Conservation (phyloP, 2,329 filamentous ascomycete species). For the Fusarium verticillioides region DNA sequence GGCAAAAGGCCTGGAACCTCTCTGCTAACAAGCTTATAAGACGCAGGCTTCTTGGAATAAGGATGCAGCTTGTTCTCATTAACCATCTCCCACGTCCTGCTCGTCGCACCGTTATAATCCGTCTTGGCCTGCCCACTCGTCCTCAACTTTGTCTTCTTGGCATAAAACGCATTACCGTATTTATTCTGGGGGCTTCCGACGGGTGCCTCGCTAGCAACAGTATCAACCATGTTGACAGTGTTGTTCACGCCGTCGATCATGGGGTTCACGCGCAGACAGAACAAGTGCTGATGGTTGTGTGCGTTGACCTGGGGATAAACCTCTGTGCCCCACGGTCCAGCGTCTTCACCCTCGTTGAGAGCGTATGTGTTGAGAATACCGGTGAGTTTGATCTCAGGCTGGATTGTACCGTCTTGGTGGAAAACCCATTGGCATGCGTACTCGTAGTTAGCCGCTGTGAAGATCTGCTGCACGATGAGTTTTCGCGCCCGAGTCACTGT, state of each 20-base stretch:
- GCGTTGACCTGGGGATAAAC: slow-evolving; percentile 87
- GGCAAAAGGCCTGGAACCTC: slow-evolving; percentile 84
- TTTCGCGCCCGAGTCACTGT: slow-evolving; percentile 89
- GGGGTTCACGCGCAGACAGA: slow-evolving; percentile 88
- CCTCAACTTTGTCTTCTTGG: slow-evolving; percentile 81
- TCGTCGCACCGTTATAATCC: slow-evolving; percentile 83
- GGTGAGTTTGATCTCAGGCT: slow-evolving; percentile 91
- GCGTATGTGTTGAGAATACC: slow-evolving; percentile 93
- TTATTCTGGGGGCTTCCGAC: slow-evolving; percentile 85
- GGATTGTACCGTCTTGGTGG: slow-evolving; percentile 86
- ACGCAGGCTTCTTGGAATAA: slow-evolving; percentile 84
- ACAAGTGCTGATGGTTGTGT: slow-evolving; percentile 95
- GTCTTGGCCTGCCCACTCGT: slow-evolving; percentile 76
- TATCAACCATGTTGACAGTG: slow-evolving; percentile 86
- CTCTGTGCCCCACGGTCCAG: slow-evolving; percentile 88
- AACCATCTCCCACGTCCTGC: slow-evolving; percentile 89
- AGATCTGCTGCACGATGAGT: slow-evolving; percentile 88
- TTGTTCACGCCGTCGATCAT: slow-evolving; percentile 89
- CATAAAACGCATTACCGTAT: slow-evolving; percentile 91
- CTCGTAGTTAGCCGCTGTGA: slow-evolving; percentile 96
- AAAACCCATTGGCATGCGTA: slow-evolving; percentile 85
- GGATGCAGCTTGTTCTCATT: slow-evolving; percentile 88
- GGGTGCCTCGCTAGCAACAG: slow-evolving; percentile 74
- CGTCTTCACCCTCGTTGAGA: slow-evolving; percentile 83
- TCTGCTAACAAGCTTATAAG: slow-evolving; percentile 89